Evolutionary conservation across 2,329 filamentous ascomycete species (phyloP).

Genomic region (Neurospora crassa): DNA sequence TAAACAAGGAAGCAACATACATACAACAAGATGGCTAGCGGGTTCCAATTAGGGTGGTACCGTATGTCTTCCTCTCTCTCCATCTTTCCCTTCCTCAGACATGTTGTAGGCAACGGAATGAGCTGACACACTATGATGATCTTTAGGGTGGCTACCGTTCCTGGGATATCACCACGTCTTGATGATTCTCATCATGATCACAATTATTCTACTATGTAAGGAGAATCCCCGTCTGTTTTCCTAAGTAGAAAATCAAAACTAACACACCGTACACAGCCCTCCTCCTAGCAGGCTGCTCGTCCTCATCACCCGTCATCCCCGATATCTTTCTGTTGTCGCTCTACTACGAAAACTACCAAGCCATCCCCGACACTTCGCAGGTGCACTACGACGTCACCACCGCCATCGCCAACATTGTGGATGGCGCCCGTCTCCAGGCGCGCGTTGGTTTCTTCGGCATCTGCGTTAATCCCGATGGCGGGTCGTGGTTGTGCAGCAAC

Average conservation of each 20-base stretch:
- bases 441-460: constrained; percentile 97
- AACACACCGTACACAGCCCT: constrained; percentile 50
- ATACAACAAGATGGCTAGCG: constrained; percentile 21
- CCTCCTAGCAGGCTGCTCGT: constrained; percentile 89
- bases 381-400: constrained; percentile 81
- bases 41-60: constrained; percentile 39
- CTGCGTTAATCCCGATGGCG: constrained; percentile 85
- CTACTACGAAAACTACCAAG: constrained; percentile 84
- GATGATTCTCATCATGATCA: constrained; percentile 91
- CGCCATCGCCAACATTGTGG: constrained; percentile 84
- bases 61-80: constrained; percentile 27
- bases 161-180: constrained; percentile 76
- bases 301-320: constrained; percentile 88
- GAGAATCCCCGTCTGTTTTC: constrained; percentile 27
- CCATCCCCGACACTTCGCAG: constrained; percentile 74
- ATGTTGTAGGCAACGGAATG: neutral
- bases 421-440: constrained; percentile 72
- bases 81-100: neutral
- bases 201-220: constrained; percentile 88
- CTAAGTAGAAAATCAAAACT: neutral
- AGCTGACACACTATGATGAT: constrained; percentile 6
- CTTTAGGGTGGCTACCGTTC: constrained; percentile 54
- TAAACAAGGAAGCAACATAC: neutral
- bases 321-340: constrained; percentile 97
- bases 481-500: constrained; percentile 90